phyloP scores from a whole-genome alignment of 2,329 filamentous ascomycete genomes.

The Cladophialophora bantiana region DNA sequence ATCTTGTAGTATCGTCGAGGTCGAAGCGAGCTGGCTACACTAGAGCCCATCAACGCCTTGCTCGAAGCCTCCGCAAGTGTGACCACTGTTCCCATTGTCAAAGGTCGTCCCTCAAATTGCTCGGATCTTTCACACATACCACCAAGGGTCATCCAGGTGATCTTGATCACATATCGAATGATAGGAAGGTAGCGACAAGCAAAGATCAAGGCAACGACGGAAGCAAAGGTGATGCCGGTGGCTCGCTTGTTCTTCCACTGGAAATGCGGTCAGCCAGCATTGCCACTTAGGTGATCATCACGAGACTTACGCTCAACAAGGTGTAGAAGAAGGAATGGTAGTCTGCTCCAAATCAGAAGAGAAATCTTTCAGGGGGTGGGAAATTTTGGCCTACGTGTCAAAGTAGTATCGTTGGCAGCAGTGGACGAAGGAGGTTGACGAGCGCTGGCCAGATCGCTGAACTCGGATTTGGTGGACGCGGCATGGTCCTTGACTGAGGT shows the following conservation, averaged over 20 bases:
- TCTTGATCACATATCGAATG: conserved; percentile 67
- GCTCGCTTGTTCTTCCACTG: conserved; percentile 71
- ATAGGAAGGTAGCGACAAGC: conserved; percentile 68
- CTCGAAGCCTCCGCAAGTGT: conserved; percentile 65
- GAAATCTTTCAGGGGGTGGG: background rate
- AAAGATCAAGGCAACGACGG: conserved; percentile 66
- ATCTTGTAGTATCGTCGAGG: conserved; percentile 71
- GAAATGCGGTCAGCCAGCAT: conserved; percentile 35
- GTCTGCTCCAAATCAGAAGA: conserved; percentile 49
- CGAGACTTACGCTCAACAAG: conserved; percentile 62
- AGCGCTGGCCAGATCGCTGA: conserved; percentile 64
- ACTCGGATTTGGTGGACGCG: conserved; percentile 63
- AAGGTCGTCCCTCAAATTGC: background rate
- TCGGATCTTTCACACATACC: conserved; percentile 50
- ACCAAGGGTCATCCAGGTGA: conserved; percentile 65
- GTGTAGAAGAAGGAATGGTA: conserved; percentile 73
- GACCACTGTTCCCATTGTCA: conserved; percentile 46
- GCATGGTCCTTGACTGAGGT: conserved; percentile 64
- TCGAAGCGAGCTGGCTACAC: conserved; percentile 66
- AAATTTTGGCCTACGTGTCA: conserved; percentile 60
- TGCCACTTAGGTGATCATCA: background rate
- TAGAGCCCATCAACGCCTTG: conserved; percentile 62
- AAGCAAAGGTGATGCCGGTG: conserved; percentile 66
- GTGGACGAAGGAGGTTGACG: conserved; percentile 61
- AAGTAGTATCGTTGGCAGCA: conserved; percentile 66